Percentiles rank a stretch among this genome's conserved stretches.
Evolutionary conservation across 257 asterid species (phyloP).

Genomic region (Nicotiana noctiflora): DNA sequence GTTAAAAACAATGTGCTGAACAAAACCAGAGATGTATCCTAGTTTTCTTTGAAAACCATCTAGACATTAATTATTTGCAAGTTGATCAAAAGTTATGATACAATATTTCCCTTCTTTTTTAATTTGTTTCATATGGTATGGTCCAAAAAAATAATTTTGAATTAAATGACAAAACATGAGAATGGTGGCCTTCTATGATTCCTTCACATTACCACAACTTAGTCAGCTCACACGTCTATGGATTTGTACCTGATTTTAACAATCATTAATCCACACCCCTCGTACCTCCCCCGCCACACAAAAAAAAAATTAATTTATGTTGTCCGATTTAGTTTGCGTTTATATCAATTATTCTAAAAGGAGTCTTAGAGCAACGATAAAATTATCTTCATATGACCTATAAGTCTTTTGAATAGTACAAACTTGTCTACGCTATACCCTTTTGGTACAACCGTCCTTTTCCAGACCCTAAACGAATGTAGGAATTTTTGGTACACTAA

Average conservation of each 20-base stretch:
- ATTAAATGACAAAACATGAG: not conserved
- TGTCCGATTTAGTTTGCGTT: not conserved
- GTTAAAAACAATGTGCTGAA: not conserved
- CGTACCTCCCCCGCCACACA: not conserved
- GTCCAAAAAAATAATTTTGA: not conserved
- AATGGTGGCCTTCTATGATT: not conserved
- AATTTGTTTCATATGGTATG: not conserved
- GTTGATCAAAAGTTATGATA: conserved; percentile 2
- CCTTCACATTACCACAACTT: not conserved
- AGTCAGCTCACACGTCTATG: not conserved
- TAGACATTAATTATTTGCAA: not conserved
- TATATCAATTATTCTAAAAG: not conserved
- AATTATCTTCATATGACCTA: too few relatives aligned
- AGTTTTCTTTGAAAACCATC: not conserved
- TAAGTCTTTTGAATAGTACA: too few relatives aligned
- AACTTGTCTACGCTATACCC: too few relatives aligned
- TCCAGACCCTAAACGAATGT: too few relatives aligned
- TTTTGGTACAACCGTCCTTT: rapidly evolving
- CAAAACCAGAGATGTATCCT: not conserved
- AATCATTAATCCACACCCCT: not conserved
- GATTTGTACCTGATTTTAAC: not conserved
- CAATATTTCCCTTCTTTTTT: not conserved
- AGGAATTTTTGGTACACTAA: too few relatives aligned
- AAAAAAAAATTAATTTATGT: too few relatives aligned
- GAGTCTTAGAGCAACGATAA: too few relatives aligned